Conservation (phyloP, 352 stramenopile species). For the Phytophthora chlamydospora region DNA sequence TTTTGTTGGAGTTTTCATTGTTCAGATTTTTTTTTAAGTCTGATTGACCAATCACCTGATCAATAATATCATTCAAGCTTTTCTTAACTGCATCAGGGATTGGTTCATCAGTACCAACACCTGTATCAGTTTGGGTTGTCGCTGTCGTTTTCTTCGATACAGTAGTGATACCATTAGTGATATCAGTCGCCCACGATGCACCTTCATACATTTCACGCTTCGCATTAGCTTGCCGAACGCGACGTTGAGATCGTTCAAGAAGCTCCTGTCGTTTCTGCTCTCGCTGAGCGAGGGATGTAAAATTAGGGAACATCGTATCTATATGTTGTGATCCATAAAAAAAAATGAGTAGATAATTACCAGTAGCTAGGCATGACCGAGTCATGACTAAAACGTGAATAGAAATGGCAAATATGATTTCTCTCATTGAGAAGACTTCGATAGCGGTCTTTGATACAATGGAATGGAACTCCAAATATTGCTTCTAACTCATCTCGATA, state of each 20-base stretch:
- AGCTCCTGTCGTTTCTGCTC: not conserved
- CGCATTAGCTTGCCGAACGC: too few species aligned
- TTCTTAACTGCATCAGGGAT: too few species aligned
- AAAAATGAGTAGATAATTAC: slow-evolving; percentile 7
- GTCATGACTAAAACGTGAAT: not conserved
- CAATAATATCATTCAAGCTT: too few species aligned
- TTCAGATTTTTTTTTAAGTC: not conserved
- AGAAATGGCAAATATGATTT: not conserved
- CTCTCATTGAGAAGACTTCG: too few species aligned
- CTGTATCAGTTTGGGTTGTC: too few species aligned
- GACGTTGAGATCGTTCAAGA: not conserved
- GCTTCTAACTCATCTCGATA: too few species aligned
- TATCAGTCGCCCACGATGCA: too few species aligned
- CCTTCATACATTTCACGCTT: too few species aligned
- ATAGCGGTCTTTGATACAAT: too few species aligned
- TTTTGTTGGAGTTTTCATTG: not conserved
- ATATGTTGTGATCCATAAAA: not conserved
- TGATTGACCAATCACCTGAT: too few species aligned
- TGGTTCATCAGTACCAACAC: too few species aligned
- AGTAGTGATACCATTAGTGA: not conserved
- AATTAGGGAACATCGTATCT: slow-evolving; percentile 4
- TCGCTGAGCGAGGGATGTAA: slow-evolving; percentile 1
- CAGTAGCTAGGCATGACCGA: not conserved
- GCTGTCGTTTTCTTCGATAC: not conserved
- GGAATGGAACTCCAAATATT: too few species aligned